Evolutionary conservation across 495 filamentous ascomycete species (phyloP), one percentile per base, ranked within the genome.

Genomic region (Pyronema omphalodes): DNA sequence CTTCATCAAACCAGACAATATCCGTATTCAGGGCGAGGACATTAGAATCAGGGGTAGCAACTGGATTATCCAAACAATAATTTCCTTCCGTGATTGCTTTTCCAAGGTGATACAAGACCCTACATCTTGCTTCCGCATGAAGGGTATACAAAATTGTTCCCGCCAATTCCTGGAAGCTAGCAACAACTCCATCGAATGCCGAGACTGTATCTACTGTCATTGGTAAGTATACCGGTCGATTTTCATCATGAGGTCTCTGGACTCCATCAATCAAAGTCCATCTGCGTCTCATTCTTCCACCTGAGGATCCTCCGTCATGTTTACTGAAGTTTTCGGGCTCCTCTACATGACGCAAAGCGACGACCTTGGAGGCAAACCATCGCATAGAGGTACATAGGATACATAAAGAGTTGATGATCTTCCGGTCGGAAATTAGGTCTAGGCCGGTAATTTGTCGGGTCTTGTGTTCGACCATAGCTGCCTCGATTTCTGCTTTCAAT

Each of bases 301-400:
- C 62, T 34, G 52, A 37, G 41, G 39, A 51, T 12, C 51, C 45
- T 19, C 56, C 59, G 45, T 65, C 62, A 23, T 60, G 58, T 50
- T 57, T 58, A 29, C 62, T 60, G 48, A 66, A 65, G 37, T 55
- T 61, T 44, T 61, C 56, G 11, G 59, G 52, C 35, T 66, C 63
- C 52, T 66, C 84, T 57, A 93, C 82, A 57, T 83, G 79, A 19
- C 89, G 79, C 37, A 96, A 74, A 51, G 83, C 74, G 9, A 71
- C 63, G 14, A 94, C 76, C 66, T 86, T 86, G 60, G 77, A 81
- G 52, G 83, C 80, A 19, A 98, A 80, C 91, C 91, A 98, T 75
- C 91, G 84, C 88, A 94, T 93, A 73, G 89, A 95, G 55, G 84
- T 93, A 64, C 91, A 87, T 17, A 99, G 73, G 45, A 94, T 76